A percentile compares a stretch with the other conserved stretches of the same genome.
Conservation (phyloP, 2,329 filamentous ascomycete genomes). For the Aureobasidium sp. region DNA sequence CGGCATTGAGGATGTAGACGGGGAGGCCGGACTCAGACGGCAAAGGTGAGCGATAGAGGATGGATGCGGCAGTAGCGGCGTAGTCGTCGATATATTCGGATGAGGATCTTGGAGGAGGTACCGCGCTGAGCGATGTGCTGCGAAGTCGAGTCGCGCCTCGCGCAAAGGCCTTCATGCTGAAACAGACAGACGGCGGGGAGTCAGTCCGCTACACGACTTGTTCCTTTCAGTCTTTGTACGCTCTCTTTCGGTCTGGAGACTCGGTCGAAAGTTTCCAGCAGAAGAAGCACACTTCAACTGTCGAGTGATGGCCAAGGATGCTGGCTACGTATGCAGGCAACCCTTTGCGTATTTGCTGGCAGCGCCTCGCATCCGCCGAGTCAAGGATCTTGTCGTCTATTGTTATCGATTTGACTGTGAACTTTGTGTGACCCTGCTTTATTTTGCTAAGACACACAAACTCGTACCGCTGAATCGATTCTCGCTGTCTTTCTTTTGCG, state of each 20-base stretch:
- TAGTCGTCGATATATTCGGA: constrained; percentile 43
- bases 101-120: constrained; percentile 40
- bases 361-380: not conserved
- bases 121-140: constrained; percentile 39
- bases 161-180: constrained; percentile 18
- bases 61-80: constrained; percentile 44
- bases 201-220: not conserved
- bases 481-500: not conserved
- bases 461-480: not conserved
- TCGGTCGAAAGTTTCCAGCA: not conserved
- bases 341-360: not conserved
- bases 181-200: not conserved
- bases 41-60: constrained; percentile 48
- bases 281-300: not conserved
- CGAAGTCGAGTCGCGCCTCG: constrained; percentile 23
- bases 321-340: constrained; percentile 7
- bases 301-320: not conserved
- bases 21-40: constrained; percentile 44
- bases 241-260: not conserved
- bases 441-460: not conserved
- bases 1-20: constrained; percentile 49
- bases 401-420: not conserved
- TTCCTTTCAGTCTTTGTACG: not conserved
- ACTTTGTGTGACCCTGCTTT: not conserved
- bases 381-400: not conserved